Base-by-base conservation (phyloP, 2,329 filamentous ascomycete species). In the Penicillium concentricum region DNA sequence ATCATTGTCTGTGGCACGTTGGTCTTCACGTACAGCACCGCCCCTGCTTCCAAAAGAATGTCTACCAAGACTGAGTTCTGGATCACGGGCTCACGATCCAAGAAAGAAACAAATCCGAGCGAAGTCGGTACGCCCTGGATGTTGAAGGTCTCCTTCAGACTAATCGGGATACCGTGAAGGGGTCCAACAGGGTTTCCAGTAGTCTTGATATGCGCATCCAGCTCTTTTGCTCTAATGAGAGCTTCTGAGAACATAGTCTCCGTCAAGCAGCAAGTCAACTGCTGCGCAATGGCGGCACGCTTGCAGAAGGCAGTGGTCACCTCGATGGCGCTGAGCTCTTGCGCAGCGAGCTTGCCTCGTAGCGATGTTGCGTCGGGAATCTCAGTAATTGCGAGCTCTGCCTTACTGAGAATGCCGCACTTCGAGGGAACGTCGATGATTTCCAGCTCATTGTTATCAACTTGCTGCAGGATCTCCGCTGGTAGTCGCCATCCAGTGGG, bases 271-370 rank as follows among this genome's bases (percentile, higher is more conserved):
- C 2, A 37, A 2, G 61, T 61, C 50, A 66, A 35, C 59, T 74
- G 70, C 41, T 74, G 73, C 6, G 73, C 73, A 44, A 73, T 63
- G 13, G 71, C 70, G 5, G 72, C 70, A n/a, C 71, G 61, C 42
- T 72, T 72, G 59, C 69, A 72, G 48, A 80, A 81, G 9, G 64
- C 65, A 10, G 39, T n/a, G 8, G 39, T n/a, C 39, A 42, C 39
- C 0, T 42, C 22, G 5, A 42, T 5, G 8, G 39, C 8, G 8
- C 39, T 26, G 15, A 42, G 15, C 22, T 26, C 39, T 26, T 24
- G 22, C 8, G 22, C 5, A 15, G 15, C 15, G 8, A 42, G 39
- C 39, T 42, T 42, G 15, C n/a, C 39, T 5, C 22, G 22, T 10
- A 42, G 22, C 12, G 39, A 26, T 2, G 22, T 26, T 26, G 39